These are phyloP conservation scores for Paramecium tetraurelia DNA, from an alignment of 73 alveolate species.

Conservation along the genomic window DNA sequence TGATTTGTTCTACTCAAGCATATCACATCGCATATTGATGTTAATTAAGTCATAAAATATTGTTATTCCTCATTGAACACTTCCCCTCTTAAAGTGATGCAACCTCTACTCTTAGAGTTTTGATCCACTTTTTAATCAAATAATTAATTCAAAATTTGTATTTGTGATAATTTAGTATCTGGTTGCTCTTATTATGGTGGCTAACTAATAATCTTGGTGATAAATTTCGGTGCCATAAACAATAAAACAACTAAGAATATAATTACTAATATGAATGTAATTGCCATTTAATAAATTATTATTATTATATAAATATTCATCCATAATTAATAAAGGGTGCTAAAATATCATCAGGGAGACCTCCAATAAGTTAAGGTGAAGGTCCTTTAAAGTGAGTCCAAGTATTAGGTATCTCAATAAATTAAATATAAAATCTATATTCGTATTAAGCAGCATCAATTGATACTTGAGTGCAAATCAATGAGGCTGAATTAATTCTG, in stretches of 20 bases:
- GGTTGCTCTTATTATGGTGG: not conserved
- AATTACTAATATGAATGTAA: not conserved
- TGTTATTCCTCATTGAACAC: not conserved
- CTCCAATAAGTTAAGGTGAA: not conserved
- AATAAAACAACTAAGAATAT: not conserved
- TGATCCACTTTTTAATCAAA: not conserved
- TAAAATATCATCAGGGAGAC: not conserved
- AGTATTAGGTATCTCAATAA: not conserved
- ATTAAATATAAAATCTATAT: not conserved
- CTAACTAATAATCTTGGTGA: not conserved
- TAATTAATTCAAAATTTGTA: not conserved
- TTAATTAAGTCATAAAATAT: not conserved
- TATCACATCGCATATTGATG: not conserved
- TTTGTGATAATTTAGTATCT: not conserved
- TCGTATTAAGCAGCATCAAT: not conserved
- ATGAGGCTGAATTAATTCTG: not conserved
- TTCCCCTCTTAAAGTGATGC: not conserved
- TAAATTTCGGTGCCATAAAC: not conserved
- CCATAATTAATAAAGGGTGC: not conserved
- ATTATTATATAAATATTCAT: not conserved
- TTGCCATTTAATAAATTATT: not conserved
- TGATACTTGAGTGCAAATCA: not conserved
- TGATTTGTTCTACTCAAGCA: not conserved
- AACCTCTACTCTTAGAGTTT: not conserved
- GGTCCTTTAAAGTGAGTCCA: conserved; percentile 8